Evolutionary conservation across 108 stramenopile genomes (phyloP).

Genomic region (Epithemia pelagica): DNA sequence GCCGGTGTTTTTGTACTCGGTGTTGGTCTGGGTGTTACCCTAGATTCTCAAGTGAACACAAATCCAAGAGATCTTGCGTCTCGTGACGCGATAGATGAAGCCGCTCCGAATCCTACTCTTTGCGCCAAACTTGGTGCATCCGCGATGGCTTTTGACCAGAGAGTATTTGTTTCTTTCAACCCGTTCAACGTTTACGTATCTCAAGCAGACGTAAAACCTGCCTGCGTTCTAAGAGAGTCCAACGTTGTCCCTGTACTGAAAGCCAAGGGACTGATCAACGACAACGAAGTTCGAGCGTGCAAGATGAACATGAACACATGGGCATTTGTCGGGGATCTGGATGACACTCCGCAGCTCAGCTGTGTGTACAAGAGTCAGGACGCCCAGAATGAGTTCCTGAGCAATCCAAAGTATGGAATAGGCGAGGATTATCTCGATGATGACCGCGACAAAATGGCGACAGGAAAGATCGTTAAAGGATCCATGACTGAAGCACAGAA

Average conservation of each 20-base stretch:
- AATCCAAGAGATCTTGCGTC: constrained; percentile 86
- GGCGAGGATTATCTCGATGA: constrained; percentile 92
- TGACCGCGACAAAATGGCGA: constrained; percentile 41
- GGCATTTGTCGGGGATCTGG: constrained; percentile 92
- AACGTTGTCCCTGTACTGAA: constrained; percentile 85
- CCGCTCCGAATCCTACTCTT: constrained; percentile 87
- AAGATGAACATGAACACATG: constrained; percentile 93
- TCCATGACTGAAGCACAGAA: constrained; percentile 57
- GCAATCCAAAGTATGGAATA: constrained; percentile 86
- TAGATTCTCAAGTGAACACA: constrained; percentile 91
- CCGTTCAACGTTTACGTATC: constrained; percentile 94
- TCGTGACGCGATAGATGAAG: constrained; percentile 91
- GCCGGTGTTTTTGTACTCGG: constrained; percentile 90
- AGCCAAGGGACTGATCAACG: constrained; percentile 70
- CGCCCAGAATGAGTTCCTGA: constrained; percentile 94
- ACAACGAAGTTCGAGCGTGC: constrained; percentile 81
- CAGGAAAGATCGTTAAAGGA: constrained; percentile 62
- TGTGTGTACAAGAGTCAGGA: constrained; percentile 94
- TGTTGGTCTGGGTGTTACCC: constrained; percentile 87
- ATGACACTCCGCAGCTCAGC: constrained; percentile 86
- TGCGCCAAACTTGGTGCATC: constrained; percentile 84
- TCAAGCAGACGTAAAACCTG: constrained; percentile 93
- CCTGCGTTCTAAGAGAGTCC: constrained; percentile 82
- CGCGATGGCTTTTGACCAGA: constrained; percentile 92
- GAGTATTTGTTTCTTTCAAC: constrained; percentile 94